These are phyloP conservation scores for Monosporascus sp. DNA, from an alignment of 2,329 filamentous ascomycete genomes.

Conservation along the genomic window DNA sequence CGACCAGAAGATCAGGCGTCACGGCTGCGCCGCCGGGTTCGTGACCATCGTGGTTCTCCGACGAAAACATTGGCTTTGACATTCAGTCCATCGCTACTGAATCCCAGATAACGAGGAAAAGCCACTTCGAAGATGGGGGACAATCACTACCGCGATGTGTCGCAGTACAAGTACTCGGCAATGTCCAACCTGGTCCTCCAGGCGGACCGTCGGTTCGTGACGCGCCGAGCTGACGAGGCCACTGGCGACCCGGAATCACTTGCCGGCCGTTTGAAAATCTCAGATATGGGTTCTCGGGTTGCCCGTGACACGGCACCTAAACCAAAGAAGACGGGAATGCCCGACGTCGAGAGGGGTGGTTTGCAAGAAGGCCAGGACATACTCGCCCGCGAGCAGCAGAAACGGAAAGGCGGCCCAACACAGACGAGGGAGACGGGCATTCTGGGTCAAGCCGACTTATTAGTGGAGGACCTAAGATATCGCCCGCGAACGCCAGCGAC, in stretches of 20 bases:
- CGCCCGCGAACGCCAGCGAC: conserved; percentile 88
- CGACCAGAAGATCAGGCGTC: not conserved
- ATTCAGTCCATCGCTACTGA: conserved; percentile 7
- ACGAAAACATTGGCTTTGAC: conserved; percentile 4
- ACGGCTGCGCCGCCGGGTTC: not conserved
- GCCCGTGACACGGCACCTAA: conserved; percentile 75
- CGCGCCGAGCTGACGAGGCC: conserved; percentile 85
- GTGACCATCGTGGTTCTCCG: not conserved
- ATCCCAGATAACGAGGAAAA: not conserved
- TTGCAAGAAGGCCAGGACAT: conserved; percentile 80
- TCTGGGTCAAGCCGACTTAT: conserved; percentile 74
- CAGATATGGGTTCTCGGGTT: conserved; percentile 87
- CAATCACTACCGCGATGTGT: conserved; percentile 68
- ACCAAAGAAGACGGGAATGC: conserved; percentile 68
- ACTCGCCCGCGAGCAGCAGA: conserved; percentile 76
- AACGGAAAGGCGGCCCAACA: conserved; percentile 72
- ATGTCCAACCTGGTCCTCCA: conserved; percentile 99
- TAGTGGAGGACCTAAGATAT: conserved; percentile 89
- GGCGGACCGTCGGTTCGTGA: conserved; percentile 94
- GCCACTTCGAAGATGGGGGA: conserved; percentile 59
- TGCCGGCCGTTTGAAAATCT: conserved; percentile 86
- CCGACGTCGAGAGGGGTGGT: conserved; percentile 68
- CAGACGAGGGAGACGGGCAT: conserved; percentile 71
- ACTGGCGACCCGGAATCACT: conserved; percentile 97
- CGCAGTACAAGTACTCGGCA: conserved; percentile 97